These are phyloP conservation scores for Picea abies DNA, from an alignment of 83 land plant genomes.

Conservation along the genomic window DNA sequence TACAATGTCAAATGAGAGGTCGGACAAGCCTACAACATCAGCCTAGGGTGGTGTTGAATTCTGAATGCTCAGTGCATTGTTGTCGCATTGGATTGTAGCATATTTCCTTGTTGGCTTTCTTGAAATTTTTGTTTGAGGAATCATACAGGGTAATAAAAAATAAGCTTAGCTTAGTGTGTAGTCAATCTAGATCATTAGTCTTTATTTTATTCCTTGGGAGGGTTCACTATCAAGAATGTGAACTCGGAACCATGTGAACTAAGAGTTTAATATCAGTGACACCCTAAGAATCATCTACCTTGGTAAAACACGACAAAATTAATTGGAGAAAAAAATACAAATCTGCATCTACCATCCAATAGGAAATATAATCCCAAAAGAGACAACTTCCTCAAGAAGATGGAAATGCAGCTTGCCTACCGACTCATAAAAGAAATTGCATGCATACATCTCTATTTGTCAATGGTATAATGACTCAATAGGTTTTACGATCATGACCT, in stretches of 20 bases:
- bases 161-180: neutral
- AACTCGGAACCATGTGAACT: neutral
- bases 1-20: conserved; percentile 32
- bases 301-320: neutral
- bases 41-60: conserved; percentile 18
- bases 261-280: neutral
- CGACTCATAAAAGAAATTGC: too few species aligned
- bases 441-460: neutral
- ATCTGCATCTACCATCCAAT: neutral
- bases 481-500: neutral
- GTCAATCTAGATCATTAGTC: neutral
- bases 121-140: conserved; percentile 24
- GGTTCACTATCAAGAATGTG: neutral
- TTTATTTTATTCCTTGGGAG: too few species aligned
- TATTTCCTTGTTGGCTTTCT: conserved; percentile 22
- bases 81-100: conserved; percentile 21
- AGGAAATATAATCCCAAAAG: neutral
- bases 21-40: conserved; percentile 20
- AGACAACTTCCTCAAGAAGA: neutral
- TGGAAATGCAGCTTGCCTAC: neutral
- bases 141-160: neutral
- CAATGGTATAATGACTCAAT: neutral
- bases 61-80: conserved; percentile 17
- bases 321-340: neutral
- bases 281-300: neutral